Conservation (phyloP, 2,329 filamentous ascomycete species). For the Phaeosphaeria sp. region DNA sequence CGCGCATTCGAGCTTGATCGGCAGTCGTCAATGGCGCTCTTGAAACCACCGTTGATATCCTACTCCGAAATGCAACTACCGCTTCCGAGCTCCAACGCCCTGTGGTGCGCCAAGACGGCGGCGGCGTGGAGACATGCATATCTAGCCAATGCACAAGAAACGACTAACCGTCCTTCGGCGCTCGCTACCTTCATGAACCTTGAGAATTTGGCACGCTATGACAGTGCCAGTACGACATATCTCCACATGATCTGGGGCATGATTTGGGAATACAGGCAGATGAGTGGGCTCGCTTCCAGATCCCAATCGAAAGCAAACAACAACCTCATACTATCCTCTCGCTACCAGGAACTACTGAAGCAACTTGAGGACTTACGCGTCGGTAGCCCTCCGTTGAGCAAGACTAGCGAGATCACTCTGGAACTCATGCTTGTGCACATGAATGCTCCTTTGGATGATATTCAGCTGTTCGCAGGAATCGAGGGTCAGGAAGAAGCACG, state of each 20-base stretch:
- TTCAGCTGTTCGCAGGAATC: constrained; percentile 72
- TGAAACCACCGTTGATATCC: constrained; percentile 70
- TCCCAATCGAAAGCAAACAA: constrained; percentile 35
- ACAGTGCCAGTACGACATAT: constrained; percentile 61
- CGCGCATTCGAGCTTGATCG: constrained; percentile 70
- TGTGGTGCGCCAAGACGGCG: constrained; percentile 72
- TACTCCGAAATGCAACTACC: constrained; percentile 73
- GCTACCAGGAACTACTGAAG: constrained; percentile 64
- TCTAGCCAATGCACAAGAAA: constrained; percentile 45
- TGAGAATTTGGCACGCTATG: constrained; percentile 26
- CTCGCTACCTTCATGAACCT: constrained; percentile 39
- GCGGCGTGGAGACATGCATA: constrained; percentile 69
- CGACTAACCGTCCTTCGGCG: constrained; percentile 31
- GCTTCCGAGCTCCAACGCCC: constrained; percentile 64
- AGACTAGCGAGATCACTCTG: constrained; percentile 41
- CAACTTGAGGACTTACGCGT: constrained; percentile 61
- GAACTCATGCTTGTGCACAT: constrained; percentile 68
- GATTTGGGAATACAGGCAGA: constrained; percentile 70
- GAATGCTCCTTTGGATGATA: constrained; percentile 68
- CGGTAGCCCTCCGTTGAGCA: constrained; percentile 50
- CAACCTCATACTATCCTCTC: constrained; percentile 48
- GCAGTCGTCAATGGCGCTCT: constrained; percentile 70
- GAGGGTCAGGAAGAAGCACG: constrained; percentile 71
- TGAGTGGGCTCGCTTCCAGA: constrained; percentile 60
- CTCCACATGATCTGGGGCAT: constrained; percentile 71